These are phyloP conservation scores for Podosphaera leucotricha DNA, from an alignment of 2,329 filamentous ascomycete species.

Conservation along the genomic window DNA sequence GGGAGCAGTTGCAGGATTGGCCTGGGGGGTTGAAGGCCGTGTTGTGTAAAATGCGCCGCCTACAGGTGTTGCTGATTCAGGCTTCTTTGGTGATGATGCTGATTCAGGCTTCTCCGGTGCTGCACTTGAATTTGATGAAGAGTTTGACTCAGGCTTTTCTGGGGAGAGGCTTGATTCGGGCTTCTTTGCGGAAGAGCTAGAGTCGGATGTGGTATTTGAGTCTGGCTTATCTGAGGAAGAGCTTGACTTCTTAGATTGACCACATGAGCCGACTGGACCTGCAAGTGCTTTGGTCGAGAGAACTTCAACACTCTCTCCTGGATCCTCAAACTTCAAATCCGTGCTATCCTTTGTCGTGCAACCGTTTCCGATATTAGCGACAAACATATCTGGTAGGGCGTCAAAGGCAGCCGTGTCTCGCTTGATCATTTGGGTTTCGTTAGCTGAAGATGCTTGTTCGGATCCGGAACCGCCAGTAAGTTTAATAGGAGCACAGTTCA, in stretches of 20 bases:
- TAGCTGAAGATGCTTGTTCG: slow-evolving; percentile 18
- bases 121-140: neutral
- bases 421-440: slow-evolving; percentile 8
- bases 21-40: slow-evolving; percentile 3
- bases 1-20: slow-evolving; percentile 3
- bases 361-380: slow-evolving; percentile 39
- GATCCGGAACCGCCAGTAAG: slow-evolving; percentile 28
- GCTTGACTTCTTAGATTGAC: neutral
- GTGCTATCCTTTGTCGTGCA: slow-evolving; percentile 30
- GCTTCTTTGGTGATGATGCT: neutral
- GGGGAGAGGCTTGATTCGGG: neutral
- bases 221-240: neutral
- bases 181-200: too few relatives aligned
- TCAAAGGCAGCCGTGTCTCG: slow-evolving; percentile 27
- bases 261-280: slow-evolving; percentile 9
- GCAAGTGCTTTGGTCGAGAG: slow-evolving; percentile 14
- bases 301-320: slow-evolving; percentile 33
- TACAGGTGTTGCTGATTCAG: slow-evolving; percentile 5
- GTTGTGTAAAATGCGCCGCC: slow-evolving; percentile 1
- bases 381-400: slow-evolving; percentile 49
- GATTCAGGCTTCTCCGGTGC: neutral
- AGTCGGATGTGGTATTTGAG: neutral
- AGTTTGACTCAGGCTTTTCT: neutral
- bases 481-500: slow-evolving; percentile 69
- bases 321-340: slow-evolving; percentile 44